phyloP scores from a whole-genome alignment of 2,329 filamentous ascomycete genomes.

The Pseudogymnoascus sp. region DNA sequence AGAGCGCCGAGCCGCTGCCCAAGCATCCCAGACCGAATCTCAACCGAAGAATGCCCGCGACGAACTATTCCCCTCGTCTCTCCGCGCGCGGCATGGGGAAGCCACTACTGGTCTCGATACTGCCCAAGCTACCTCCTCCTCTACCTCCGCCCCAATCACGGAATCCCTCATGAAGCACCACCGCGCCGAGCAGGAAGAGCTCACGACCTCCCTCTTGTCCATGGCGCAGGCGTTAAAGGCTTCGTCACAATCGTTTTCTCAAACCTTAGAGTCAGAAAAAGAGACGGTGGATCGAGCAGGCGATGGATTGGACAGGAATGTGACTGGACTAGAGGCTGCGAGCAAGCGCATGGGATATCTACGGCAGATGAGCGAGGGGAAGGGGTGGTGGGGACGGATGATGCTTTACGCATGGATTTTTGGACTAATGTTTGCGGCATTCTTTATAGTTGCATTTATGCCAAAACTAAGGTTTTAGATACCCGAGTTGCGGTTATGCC shows the following conservation, averaged over 20 bases:
- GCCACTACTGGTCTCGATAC: constrained; percentile 9
- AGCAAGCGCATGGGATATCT: constrained; percentile 69
- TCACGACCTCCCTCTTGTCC: constrained; percentile 71
- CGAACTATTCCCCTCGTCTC: constrained; percentile 14
- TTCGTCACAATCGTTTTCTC: constrained; percentile 62
- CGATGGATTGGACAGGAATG: constrained; percentile 68
- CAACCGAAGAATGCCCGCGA: constrained; percentile 10
- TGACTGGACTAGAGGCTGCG: constrained; percentile 66
- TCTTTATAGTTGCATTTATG: constrained; percentile 74
- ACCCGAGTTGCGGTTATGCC: neutral
- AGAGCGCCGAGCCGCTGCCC: neutral
- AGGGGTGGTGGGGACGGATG: constrained; percentile 78
- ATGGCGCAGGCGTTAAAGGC: constrained; percentile 72
- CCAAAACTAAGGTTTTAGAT: constrained; percentile 79
- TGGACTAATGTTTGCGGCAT: constrained; percentile 66
- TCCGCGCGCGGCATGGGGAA: constrained; percentile 17
- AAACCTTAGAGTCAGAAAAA: constrained; percentile 62
- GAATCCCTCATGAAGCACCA: constrained; percentile 71
- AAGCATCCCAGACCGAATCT: neutral
- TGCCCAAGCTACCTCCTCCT: constrained; percentile 20
- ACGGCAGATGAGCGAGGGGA: constrained; percentile 73
- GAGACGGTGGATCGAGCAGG: constrained; percentile 62
- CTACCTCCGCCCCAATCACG: constrained; percentile 35
- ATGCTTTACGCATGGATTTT: constrained; percentile 79
- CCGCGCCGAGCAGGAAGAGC: constrained; percentile 70